Evolutionary conservation across 768 basidiomycete genomes (phyloP).

Genomic region (Tylopilus felleus): DNA sequence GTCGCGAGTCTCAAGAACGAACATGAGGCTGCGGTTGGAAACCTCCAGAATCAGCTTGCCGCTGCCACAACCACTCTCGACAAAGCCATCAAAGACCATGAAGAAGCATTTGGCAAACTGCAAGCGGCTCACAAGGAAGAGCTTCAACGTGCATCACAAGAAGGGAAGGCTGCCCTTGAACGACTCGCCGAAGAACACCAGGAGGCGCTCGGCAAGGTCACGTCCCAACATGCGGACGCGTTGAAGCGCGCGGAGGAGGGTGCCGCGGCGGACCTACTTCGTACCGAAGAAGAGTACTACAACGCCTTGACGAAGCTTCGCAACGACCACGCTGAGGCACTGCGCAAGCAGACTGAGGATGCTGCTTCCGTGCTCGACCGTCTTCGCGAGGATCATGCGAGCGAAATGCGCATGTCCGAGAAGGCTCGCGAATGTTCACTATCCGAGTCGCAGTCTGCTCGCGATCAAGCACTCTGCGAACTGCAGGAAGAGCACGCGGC

Average conservation of each 20-base stretch:
- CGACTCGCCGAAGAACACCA: conserved; percentile 54
- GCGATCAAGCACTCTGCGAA: conserved; percentile 54
- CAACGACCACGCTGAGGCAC: conserved; percentile 60
- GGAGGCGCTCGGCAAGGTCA: conserved; percentile 43
- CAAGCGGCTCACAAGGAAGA: conserved; percentile 50
- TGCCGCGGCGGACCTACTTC: conserved; percentile 52
- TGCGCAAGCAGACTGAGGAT: conserved; percentile 61
- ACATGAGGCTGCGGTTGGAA: conserved; percentile 39
- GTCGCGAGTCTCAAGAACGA: conserved; percentile 48
- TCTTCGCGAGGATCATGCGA: conserved; percentile 72
- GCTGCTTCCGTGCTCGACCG: conserved; percentile 62
- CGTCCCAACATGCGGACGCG: conserved; percentile 50
- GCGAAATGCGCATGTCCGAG: conserved; percentile 69
- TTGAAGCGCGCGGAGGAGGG: conserved; percentile 63
- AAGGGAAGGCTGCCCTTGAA: conserved; percentile 49
- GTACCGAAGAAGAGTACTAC: conserved; percentile 80
- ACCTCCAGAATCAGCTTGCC: conserved; percentile 44
- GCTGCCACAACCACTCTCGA: conserved; percentile 42
- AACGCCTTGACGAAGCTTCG: conserved; percentile 76
- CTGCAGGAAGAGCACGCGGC: conserved; percentile 73
- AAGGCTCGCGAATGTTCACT: conserved; percentile 72
- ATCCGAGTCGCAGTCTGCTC: conserved; percentile 69
- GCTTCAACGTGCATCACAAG: conserved; percentile 51
- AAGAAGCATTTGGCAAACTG: conserved; percentile 57
- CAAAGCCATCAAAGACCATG: conserved; percentile 53